Conservation (phyloP, 495 filamentous ascomycete genomes). For the Zalerion maritima region DNA sequence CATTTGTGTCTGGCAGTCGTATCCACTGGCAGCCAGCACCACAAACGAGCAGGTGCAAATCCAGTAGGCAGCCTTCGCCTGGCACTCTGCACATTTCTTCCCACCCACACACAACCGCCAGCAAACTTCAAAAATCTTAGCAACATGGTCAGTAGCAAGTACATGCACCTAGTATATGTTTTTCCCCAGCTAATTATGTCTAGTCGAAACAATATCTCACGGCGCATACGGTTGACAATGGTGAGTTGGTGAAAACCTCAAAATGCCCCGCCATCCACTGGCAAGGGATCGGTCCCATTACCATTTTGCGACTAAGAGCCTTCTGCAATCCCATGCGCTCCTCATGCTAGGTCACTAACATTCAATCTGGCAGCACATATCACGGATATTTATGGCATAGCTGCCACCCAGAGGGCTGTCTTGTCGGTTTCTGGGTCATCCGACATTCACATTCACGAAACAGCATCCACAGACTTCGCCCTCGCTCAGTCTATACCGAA, state of each 20-base stretch:
- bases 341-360: slow-evolving; percentile 3
- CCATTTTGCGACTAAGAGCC: slow-evolving; percentile 1
- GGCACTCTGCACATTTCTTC: too few relatives aligned
- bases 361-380: slow-evolving; percentile 49
- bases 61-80: too few relatives aligned
- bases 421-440: slow-evolving; percentile 76
- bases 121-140: too few relatives aligned
- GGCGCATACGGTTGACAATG: slow-evolving; percentile 75
- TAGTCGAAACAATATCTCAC: slow-evolving; percentile 98
- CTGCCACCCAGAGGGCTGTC: slow-evolving; percentile 59
- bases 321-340: not conserved
- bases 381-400: slow-evolving; percentile 80
- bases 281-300: slow-evolving; percentile 2
- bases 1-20: too few relatives aligned
- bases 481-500: slow-evolving; percentile 58
- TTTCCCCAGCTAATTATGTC: slow-evolving; percentile 3
- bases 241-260: too few relatives aligned
- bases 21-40: too few relatives aligned
- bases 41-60: too few relatives aligned
- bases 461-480: slow-evolving; percentile 50
- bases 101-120: too few relatives aligned
- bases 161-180: too few relatives aligned
- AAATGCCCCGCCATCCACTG: not conserved
- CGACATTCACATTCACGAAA: slow-evolving; percentile 61
- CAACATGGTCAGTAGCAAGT: too few relatives aligned